Evolutionary conservation across 257 asterid species (phyloP).

Genomic region (Avicennia marina): DNA sequence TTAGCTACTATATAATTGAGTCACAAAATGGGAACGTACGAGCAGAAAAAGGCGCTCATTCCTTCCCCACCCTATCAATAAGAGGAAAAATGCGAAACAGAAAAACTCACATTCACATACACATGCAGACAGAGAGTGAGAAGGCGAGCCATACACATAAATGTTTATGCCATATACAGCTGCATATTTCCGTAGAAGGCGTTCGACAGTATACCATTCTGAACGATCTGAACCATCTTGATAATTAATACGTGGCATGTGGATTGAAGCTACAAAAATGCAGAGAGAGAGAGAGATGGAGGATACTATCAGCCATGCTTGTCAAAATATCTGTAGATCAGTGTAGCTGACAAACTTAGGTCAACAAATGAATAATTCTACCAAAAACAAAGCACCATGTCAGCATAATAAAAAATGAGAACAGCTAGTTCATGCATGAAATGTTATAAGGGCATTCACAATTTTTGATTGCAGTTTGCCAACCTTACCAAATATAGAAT

Average conservation of each 20-base stretch:
- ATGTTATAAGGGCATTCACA: too few relatives aligned
- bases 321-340: too few relatives aligned
- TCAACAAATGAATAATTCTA: too few relatives aligned
- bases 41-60: neutral
- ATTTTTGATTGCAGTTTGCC: too few relatives aligned
- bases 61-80: neutral
- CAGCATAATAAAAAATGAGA: too few relatives aligned
- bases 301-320: neutral
- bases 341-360: too few relatives aligned
- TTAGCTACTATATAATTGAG: too few relatives aligned
- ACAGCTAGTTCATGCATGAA: too few relatives aligned
- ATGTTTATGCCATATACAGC: constrained; percentile 53
- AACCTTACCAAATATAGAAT: too few relatives aligned
- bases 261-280: constrained; percentile 65
- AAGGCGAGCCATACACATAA: constrained; percentile 62
- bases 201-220: constrained; percentile 91
- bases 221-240: constrained; percentile 74
- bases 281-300: neutral
- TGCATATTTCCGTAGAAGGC: constrained; percentile 79
- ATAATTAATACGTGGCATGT: constrained; percentile 89
- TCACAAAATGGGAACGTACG: too few relatives aligned
- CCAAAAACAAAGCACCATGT: too few relatives aligned
- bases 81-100: neutral
- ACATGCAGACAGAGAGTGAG: constrained; percentile 15
- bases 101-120: neutral